Base-by-base conservation (phyloP, 2,329 filamentous ascomycete genomes). In the Monascus ruber region DNA sequence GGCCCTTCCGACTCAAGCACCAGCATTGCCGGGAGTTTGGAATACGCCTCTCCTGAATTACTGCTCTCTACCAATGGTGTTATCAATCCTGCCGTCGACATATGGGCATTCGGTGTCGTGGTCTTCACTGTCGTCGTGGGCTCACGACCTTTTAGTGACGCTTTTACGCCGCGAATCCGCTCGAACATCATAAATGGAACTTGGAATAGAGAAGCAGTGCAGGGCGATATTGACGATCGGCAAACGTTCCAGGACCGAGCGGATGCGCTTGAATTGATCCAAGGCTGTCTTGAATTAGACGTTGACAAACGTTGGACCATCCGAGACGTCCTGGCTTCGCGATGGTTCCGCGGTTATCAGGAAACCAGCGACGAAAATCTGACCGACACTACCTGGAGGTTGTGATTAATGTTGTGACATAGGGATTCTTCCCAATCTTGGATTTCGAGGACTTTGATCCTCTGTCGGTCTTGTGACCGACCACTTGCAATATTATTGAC, bases 71-170 rank as follows among this genome's bases (percentile, higher is more conserved):
- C 52, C 4, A 52, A 49, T 31, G 63, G 62, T 24, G 42, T 68
- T 7, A 58, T 72, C 24, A 60, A 64, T 33, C 60, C 77, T 1
- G 71, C 72, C 2, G 76, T 77, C 24, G 79, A 83, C 51, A 68
- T 82, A 2, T 83, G 79, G 79, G 77, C 79, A 2, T 79, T 75
- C 48, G 79, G 79, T 4, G 75, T 81, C 6, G 72, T 79, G 7
- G 63, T 79, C 3, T 82, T 74, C 50, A 69, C 75, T 1, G 60
- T 81, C 24, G 59, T 80, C 24, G 76, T 76, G 0, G 77, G 77
- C 10, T 69, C 69, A 4, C 65, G 80, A 5, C 79, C 79, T 0
- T 83, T 82, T 59, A 70, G 74, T 36, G 73, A 80, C 47, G 56
- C 69, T 0, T 73, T 82, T 45, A 65, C 74, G 34, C 71, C 74